Evolutionary conservation across 805 yeast genomes (phyloP).

Genomic region (Tetrapisispora fleetii): DNA sequence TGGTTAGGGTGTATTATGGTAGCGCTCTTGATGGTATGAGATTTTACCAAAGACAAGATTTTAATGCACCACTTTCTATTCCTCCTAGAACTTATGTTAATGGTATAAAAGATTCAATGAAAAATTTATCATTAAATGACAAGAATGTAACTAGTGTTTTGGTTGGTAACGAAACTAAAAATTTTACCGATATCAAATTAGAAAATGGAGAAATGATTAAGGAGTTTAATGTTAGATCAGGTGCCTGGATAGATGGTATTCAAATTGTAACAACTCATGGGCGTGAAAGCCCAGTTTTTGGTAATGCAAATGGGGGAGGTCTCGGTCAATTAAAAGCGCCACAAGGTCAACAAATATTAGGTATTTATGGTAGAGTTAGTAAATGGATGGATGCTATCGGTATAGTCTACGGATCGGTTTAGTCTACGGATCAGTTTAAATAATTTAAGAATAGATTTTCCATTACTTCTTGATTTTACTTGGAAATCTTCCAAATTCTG

Average conservation of each 20-base stretch:
- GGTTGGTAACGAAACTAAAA: slow-evolving; percentile 45
- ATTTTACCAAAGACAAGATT: slow-evolving; percentile 31
- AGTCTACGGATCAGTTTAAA: slow-evolving; percentile 34
- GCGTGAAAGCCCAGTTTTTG: slow-evolving; percentile 46
- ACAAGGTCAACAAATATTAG: slow-evolving; percentile 47
- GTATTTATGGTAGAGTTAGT: slow-evolving; percentile 60
- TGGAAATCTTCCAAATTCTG: background rate
- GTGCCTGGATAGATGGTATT: slow-evolving; percentile 85
- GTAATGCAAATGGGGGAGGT: slow-evolving; percentile 63
- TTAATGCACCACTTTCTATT: slow-evolving; percentile 31
- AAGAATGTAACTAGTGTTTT: slow-evolving; percentile 9
- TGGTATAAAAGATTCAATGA: slow-evolving; percentile 21
- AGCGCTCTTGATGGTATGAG: slow-evolving; percentile 74
- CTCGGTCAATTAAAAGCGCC: slow-evolving; percentile 55
- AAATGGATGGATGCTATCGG: slow-evolving; percentile 72
- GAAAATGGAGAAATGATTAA: slow-evolving; percentile 47
- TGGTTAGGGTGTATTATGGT: slow-evolving; percentile 63
- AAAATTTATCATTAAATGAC: slow-evolving; percentile 8
- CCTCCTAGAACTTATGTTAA: slow-evolving; percentile 39
- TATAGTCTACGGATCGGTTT: slow-evolving; percentile 38
- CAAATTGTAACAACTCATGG: slow-evolving; percentile 58
- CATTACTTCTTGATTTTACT: too few relatives aligned
- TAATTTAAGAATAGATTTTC: background rate
- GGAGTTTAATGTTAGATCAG: slow-evolving; percentile 58
- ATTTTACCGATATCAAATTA: slow-evolving; percentile 48